Evolutionary conservation across 164 flowering plant species (phyloP).

Genomic region (Nelumbo lutea): DNA sequence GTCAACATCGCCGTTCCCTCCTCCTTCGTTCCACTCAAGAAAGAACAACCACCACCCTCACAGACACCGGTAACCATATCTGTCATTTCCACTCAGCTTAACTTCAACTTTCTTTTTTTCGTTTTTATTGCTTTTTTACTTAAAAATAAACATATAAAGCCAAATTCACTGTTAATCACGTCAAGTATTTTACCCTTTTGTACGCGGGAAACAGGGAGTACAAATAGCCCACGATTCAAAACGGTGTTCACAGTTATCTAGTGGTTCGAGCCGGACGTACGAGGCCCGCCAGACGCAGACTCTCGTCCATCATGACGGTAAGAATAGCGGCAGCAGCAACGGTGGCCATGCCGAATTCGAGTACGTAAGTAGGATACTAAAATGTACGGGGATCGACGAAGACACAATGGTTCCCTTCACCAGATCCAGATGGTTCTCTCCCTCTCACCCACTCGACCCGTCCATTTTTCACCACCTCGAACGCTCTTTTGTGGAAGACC

Average conservation of each 20-base stretch:
- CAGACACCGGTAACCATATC: constrained; percentile 34
- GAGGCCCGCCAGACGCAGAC: background rate
- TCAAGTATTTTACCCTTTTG: too few species aligned
- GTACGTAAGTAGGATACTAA: constrained; percentile 51
- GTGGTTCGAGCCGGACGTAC: constrained; percentile 40
- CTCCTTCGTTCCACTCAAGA: constrained; percentile 29
- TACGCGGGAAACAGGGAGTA: too few species aligned
- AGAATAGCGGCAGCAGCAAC: constrained; percentile 3
- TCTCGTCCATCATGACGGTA: constrained; percentile 23
- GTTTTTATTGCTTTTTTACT: background rate
- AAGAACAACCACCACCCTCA: constrained; percentile 26
- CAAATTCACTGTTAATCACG: too few species aligned
- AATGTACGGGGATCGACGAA: constrained; percentile 33
- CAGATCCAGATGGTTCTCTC: constrained; percentile 43
- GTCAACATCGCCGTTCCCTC: constrained; percentile 20
- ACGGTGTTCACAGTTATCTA: constrained; percentile 38
- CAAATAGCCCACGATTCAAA: constrained; percentile 15
- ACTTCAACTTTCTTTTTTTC: too few species aligned
- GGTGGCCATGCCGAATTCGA: constrained; percentile 22
- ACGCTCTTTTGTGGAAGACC: constrained; percentile 6
- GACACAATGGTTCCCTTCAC: constrained; percentile 28
- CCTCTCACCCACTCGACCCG: constrained; percentile 61
- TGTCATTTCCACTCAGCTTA: background rate
- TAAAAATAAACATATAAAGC: too few species aligned
- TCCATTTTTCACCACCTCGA: constrained; percentile 52